Percentiles rank a stretch among this genome's conserved stretches.
Conservation (phyloP, 805 yeast species). For the Vanderwaltozyma yarrowii region DNA sequence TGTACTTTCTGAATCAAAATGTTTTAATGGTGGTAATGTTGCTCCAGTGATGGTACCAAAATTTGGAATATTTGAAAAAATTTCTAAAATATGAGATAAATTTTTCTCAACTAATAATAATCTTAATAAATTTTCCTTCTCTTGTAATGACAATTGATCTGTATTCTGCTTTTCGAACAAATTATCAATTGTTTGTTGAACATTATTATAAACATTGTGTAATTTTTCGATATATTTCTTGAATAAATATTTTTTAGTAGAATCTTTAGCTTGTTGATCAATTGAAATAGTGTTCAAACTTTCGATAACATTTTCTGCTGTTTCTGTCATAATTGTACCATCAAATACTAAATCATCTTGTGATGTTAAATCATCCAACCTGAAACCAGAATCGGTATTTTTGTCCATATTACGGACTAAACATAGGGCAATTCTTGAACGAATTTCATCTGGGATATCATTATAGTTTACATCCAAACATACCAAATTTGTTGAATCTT, state of each 20-base stretch:
- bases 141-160: slow-evolving; percentile 48
- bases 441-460: slow-evolving; percentile 48
- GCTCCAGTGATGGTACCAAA: slow-evolving; percentile 9
- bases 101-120: slow-evolving; percentile 62
- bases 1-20: neutral
- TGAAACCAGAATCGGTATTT: slow-evolving; percentile 32
- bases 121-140: slow-evolving; percentile 65
- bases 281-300: slow-evolving; percentile 23
- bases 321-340: slow-evolving; percentile 62
- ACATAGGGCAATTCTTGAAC: slow-evolving; percentile 65
- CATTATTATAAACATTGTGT: slow-evolving; percentile 24
- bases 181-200: slow-evolving; percentile 43
- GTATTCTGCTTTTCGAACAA: slow-evolving; percentile 48
- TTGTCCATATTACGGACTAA: slow-evolving; percentile 76
- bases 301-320: slow-evolving; percentile 56
- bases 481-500: slow-evolving; percentile 51
- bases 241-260: slow-evolving; percentile 29
- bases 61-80: slow-evolving; percentile 25
- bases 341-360: slow-evolving; percentile 62
- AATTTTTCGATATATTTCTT: slow-evolving; percentile 36
- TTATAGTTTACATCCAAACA: slow-evolving; percentile 60
- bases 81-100: slow-evolving; percentile 42
- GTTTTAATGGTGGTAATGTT: slow-evolving; percentile 1
- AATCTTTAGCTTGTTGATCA: slow-evolving; percentile 15
- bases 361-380: slow-evolving; percentile 26